Conservation (phyloP, 2,329 filamentous ascomycete species). For the Trichoderma aggressivum region DNA sequence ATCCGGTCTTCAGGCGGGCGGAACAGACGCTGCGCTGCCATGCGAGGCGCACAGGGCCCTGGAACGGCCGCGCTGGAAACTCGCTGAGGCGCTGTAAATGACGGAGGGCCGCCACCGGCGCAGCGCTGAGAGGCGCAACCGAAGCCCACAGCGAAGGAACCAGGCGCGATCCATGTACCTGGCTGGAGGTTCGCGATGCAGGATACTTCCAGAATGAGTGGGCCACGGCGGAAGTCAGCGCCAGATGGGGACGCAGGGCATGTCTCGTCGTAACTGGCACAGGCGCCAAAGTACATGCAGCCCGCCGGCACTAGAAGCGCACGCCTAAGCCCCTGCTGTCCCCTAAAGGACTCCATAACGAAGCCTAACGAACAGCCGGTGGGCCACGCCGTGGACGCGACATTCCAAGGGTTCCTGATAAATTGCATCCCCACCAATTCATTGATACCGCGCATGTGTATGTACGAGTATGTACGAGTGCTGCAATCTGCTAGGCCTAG, state of each 20-base stretch:
- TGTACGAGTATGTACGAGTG: neutral
- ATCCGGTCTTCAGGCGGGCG: constrained; percentile 15
- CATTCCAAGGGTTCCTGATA: constrained; percentile 17
- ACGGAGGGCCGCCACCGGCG: constrained; percentile 7
- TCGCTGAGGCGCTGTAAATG: neutral
- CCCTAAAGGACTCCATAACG: constrained; percentile 3
- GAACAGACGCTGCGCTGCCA: neutral
- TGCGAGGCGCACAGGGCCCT: neutral
- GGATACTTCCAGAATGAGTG: constrained; percentile 3
- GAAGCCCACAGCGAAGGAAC: neutral
- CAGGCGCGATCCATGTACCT: neutral
- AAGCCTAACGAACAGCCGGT: constrained; percentile 4
- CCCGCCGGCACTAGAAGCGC: neutral
- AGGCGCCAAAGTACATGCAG: neutral
- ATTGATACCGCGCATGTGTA: neutral
- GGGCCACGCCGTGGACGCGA: constrained; percentile 1
- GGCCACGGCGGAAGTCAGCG: neutral
- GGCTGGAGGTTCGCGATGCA: neutral
- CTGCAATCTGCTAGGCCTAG: neutral
- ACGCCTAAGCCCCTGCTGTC: constrained; percentile 4
- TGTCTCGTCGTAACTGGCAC: neutral
- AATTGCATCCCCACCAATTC: constrained; percentile 15
- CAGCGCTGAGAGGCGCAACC: constrained; percentile 5
- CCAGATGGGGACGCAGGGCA: neutral
- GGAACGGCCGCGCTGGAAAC: neutral